Base-by-base conservation (phyloP, 345 rosid species). In the sweet orange (Citrus sinensis) region DNA sequence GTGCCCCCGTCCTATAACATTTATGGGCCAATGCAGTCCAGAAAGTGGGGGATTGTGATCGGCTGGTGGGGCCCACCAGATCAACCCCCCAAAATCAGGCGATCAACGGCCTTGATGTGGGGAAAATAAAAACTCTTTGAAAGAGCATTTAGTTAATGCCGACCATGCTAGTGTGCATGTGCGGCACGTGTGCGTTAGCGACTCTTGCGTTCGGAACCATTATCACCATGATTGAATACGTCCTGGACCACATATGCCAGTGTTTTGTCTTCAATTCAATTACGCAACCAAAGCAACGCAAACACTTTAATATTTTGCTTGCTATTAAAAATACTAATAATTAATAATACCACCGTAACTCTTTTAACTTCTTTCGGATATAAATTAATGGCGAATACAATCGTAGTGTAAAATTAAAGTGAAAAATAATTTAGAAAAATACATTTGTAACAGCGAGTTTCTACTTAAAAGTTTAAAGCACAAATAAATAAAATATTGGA, bases 161-260 rank as follows among this genome's bases (percentile, higher is more conserved):
- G 35, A 73, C 76, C 66, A 13, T 58, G 76, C 54, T 7, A 0
- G 3, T 6, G 17, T 0, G 78, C 71, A 75, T 30, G 78, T 63
- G 70, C 70, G n/a, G 78, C 78, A 64, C 17, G 72, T 76, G 78
- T 65, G 4, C 13, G 19, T 17, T 14, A n/a, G 71, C 78, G 71
- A 4, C 35, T 14, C 78, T 54, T 66, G 54, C 78, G 78, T n/a
- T 37, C 29, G 4, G 17, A 1, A 6, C 34, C 20, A 69, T 40
- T 25, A 69, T 69, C 49, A 20, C 39, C 6, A 2, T 10, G 25
- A 2, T 54, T 13, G 10, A 22, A 20, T n/a, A 5, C 2, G 2
- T 11, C 59, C 9, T 30, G 78, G 78, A 63, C 78, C 78, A 75
- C 70, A 61, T 1, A 42, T 20, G 16, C 56, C 0, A 1, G 1